These are phyloP conservation scores for Cadophora luteo-olivacea DNA, from an alignment of 2,329 filamentous ascomycete species.

Conservation along the genomic window DNA sequence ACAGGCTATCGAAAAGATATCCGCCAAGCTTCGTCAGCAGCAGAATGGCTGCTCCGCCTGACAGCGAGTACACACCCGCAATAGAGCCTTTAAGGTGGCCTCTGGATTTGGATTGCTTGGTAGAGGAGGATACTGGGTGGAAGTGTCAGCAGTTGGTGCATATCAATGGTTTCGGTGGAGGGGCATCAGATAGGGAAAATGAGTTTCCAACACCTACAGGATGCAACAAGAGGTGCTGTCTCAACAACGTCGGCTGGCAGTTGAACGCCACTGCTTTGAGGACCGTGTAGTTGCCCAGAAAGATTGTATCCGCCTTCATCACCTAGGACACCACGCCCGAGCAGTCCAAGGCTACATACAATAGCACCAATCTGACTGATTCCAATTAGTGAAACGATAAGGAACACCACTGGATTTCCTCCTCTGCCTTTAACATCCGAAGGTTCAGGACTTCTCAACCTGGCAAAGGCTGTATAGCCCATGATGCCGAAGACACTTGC, in stretches of 20 bases:
- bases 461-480: constrained; percentile 79
- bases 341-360: constrained; percentile 89
- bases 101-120: constrained; percentile 35
- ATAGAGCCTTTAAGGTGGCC: constrained; percentile 83
- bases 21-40: constrained; percentile 92
- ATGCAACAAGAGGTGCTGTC: constrained; percentile 42
- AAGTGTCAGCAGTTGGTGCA: not conserved
- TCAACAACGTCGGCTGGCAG: constrained; percentile 28
- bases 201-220: not conserved
- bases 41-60: constrained; percentile 87
- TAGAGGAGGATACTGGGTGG: constrained; percentile 21
- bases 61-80: constrained; percentile 91
- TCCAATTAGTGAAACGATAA: constrained; percentile 81
- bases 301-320: constrained; percentile 47
- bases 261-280: constrained; percentile 15
- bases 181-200: not conserved
- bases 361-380: constrained; percentile 96
- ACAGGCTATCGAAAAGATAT: constrained; percentile 78
- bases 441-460: constrained; percentile 78
- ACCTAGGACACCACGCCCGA: constrained; percentile 79
- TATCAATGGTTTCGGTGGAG: not conserved
- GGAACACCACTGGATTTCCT: constrained; percentile 72
- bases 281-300: constrained; percentile 40
- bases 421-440: constrained; percentile 67
- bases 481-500: constrained; percentile 76